phyloP scores from a whole-genome alignment of 2,329 filamentous ascomycete genomes.

The Atkinsonella texensis region DNA sequence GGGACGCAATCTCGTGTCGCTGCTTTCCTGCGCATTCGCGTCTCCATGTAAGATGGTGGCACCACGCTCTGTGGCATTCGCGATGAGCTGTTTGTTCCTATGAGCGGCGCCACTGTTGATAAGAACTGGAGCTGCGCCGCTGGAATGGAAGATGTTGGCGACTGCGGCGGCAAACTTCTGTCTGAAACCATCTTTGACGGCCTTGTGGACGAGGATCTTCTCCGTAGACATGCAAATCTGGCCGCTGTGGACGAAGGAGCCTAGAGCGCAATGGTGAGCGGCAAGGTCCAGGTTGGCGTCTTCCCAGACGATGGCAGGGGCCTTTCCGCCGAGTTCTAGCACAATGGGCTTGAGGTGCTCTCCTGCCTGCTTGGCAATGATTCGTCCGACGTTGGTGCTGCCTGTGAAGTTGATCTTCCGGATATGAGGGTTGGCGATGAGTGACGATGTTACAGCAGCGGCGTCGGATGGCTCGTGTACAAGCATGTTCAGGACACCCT shows the following conservation, averaged over 20 bases:
- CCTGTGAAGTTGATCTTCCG: slow-evolving; percentile 85
- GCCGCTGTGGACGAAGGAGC: slow-evolving; percentile 60
- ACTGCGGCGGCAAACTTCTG: slow-evolving; percentile 27
- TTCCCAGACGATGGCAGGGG: slow-evolving; percentile 63
- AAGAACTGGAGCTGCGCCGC: slow-evolving; percentile 54
- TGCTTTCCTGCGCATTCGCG: slow-evolving; percentile 18
- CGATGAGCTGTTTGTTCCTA: slow-evolving; percentile 55
- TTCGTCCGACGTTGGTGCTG: slow-evolving; percentile 58
- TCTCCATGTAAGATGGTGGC: slow-evolving; percentile 37
- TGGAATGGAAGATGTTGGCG: slow-evolving; percentile 34
- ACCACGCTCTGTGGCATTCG: slow-evolving; percentile 57
- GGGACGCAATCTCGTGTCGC: slow-evolving; percentile 40
- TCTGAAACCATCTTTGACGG: slow-evolving; percentile 34
- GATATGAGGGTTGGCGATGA: slow-evolving; percentile 56
- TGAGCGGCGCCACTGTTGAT: slow-evolving; percentile 54
- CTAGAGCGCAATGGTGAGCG: slow-evolving; percentile 54
- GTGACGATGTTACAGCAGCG: slow-evolving; percentile 48
- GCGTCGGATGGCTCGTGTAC: slow-evolving; percentile 55
- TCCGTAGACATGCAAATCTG: slow-evolving; percentile 86
- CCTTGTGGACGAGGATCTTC: slow-evolving; percentile 48
- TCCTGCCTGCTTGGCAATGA: slow-evolving; percentile 58
- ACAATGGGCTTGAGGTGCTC: slow-evolving; percentile 67
- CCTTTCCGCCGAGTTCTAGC: slow-evolving; percentile 76
- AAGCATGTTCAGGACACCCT: slow-evolving; percentile 62
- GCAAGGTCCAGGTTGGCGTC: slow-evolving; percentile 68